Evolutionary conservation across 2,329 filamentous ascomycete species (phyloP).

Genomic region (Leptographium galeiforme): DNA sequence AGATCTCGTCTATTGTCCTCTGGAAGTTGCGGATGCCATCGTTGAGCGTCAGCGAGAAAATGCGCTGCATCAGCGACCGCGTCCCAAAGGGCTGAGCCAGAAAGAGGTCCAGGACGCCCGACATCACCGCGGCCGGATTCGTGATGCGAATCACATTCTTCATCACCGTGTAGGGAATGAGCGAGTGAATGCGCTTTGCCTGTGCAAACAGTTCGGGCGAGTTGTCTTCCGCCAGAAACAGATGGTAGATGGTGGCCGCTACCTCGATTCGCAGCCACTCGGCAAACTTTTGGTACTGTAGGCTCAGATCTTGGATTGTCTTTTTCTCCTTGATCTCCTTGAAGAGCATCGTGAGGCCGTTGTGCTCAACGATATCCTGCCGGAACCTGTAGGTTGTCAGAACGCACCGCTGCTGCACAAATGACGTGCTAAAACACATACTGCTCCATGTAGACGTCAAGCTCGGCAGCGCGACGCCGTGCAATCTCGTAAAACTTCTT

Average conservation of each 20-base stretch:
- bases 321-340: slow-evolving; percentile 84
- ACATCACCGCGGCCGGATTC: slow-evolving; percentile 95
- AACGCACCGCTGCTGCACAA: not conserved
- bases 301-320: slow-evolving; percentile 73
- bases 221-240: slow-evolving; percentile 96
- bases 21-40: slow-evolving; percentile 84
- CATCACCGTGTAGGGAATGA: slow-evolving; percentile 82
- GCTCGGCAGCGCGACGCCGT: slow-evolving; percentile 71
- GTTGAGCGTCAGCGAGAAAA: slow-evolving; percentile 81
- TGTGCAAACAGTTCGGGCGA: slow-evolving; percentile 93
- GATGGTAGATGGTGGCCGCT: slow-evolving; percentile 88
- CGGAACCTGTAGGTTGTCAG: slow-evolving; percentile 35
- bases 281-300: slow-evolving; percentile 95
- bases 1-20: slow-evolving; percentile 68
- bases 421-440: slow-evolving; percentile 28
- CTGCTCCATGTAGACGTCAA: slow-evolving; percentile 98
- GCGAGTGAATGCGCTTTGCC: slow-evolving; percentile 82
- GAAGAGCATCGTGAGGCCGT: slow-evolving; percentile 86
- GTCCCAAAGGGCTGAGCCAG: slow-evolving; percentile 88
- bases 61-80: slow-evolving; percentile 80
- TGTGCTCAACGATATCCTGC: slow-evolving; percentile 52
- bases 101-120: slow-evolving; percentile 87
- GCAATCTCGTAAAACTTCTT: slow-evolving; percentile 93
- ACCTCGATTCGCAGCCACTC: slow-evolving; percentile 97
- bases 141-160: slow-evolving; percentile 96